Base-by-base conservation (phyloP, 441 rosid species). In the Populus hybrid region DNA sequence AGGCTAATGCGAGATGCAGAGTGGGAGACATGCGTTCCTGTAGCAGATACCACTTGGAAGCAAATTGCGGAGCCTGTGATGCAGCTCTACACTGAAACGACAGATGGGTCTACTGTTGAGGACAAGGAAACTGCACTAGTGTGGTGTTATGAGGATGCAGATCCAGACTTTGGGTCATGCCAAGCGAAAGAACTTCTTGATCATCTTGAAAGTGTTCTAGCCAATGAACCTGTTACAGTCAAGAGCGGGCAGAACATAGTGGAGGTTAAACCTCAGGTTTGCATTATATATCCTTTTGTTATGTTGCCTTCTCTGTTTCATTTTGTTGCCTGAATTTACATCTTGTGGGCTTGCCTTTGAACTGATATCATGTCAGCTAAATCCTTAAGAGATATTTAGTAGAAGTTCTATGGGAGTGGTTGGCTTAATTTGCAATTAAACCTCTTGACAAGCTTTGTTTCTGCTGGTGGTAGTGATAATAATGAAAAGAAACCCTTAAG, bases 211-310 rank as follows among this genome's bases (percentile, higher is more conserved):
- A 93, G 97, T 74, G 95, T 93, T 38, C 91, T 92, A 61, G 88
- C 97, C 38, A 93, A 92, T 84, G 98, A 93, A 81, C 97, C 98
- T 74, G 98, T 93, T 53, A 87, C 93, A 0, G 98, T 93, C 23
- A 93, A 93, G 85, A 86, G 98, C n/a, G 94, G 98, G 65, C 92
- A 87, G 80, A 90, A 84, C 77, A 82, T 82, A 1, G 98, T 93
- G 71, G 97, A 93, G 84, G 98, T 93, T 79, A 92, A 93, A 83
- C 98, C 98, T 20, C 98, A 93, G 98, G 98, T 93, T 70, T 65
- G 91, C 75, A 64, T 59, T 40, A 63, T 45, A 73, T 73, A 33
- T 72, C 45, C 68, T 26, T 16, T 42, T 33, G 28, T 33, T 61
- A 40, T 73, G 40, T 23, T 65, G 11, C 66, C 11, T 29, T 24